Evolutionary conservation across 768 basidiomycete species (phyloP), one percentile per base, ranked within the genome.

Genomic region (Trametes maxima): DNA sequence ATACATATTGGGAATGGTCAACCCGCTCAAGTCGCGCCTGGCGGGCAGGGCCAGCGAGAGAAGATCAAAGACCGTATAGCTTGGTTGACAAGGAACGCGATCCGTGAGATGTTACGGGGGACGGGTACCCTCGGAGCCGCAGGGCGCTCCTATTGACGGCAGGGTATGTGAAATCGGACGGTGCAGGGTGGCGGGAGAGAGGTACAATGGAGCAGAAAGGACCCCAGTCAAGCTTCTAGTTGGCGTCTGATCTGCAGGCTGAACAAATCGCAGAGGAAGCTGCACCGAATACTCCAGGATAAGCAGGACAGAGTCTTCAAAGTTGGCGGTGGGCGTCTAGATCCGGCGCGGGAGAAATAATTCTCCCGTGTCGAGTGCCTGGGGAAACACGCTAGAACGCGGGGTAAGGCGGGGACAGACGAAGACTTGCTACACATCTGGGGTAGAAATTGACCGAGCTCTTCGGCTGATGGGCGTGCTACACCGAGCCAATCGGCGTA

Each of bases 51-150:
- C 16, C 3, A 19, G 13, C 28, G 28, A 45, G 28, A 11, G 45
- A 36, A 4, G 43, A 55, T 55, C 54, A 55, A 42, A 22, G 14
- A 1, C 43, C 43, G 19, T 16, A 25, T 24, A 53, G 54, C 54
- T 49, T 57, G 36, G 17, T 42, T 57, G 56, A 42, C 36, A 57
- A 21, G 39, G 39, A 28, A 57, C 17, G 19, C 43, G 22, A 25
- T 35, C 17, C 54, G 56, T 57, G 56, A 17, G 56, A 57, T n/a
- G 44, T 11, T 33, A 42, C 40, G 57, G 40, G 56, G 45, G 33
- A 35, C 58, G 58, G 51, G 42, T 21, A 53, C 57, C 43, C 39
- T 59, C 58, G 58, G 58, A 53, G 58, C 58, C 58, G 58, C 24
- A 46, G 37, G 35, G 50, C 51, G 43, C 58, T 59, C 44, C 50